These are phyloP conservation scores for Berkeleyomyces rouxiae DNA, from an alignment of 2,329 filamentous ascomycete genomes.

Conservation along the genomic window DNA sequence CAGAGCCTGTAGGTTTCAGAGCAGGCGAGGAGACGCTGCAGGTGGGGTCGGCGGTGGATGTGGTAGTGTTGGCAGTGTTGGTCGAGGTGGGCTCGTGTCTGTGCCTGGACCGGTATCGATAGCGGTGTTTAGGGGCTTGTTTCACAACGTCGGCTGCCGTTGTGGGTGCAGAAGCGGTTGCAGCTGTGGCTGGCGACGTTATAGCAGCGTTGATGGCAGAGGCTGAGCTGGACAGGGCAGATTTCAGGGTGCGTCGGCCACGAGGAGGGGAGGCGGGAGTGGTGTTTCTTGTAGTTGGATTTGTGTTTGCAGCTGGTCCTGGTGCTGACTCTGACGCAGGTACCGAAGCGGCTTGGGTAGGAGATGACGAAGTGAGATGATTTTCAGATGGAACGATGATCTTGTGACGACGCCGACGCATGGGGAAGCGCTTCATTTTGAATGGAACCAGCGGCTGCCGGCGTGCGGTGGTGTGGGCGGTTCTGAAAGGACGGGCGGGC, in stretches of 20 bases:
- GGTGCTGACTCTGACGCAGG: background rate
- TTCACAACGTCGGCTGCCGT: background rate
- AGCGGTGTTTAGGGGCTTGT: slow-evolving; percentile 2
- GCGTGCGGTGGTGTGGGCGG: background rate
- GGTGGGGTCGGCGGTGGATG: background rate
- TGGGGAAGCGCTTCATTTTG: slow-evolving; percentile 27
- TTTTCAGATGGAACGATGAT: slow-evolving; percentile 2
- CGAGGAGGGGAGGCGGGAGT: slow-evolving; percentile 16
- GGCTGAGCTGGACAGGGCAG: slow-evolving; percentile 7
- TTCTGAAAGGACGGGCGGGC: background rate
- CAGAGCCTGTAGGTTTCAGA: background rate
- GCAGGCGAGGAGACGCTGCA: background rate
- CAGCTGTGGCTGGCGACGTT: background rate
- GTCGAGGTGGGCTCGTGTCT: background rate
- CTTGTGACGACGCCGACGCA: slow-evolving; percentile 29
- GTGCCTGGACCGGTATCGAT: background rate
- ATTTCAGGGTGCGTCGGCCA: slow-evolving; percentile 15
- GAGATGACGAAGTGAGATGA: background rate
- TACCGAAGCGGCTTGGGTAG: background rate
- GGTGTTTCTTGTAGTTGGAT: slow-evolving; percentile 17
- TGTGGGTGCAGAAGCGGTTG: background rate
- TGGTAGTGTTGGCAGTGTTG: background rate
- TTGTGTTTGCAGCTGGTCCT: slow-evolving; percentile 10
- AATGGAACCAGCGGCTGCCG: background rate
- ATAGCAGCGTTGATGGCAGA: background rate